Evolutionary conservation across 306 rosid species (phyloP).

Genomic region (Trifolium fragiferum): DNA sequence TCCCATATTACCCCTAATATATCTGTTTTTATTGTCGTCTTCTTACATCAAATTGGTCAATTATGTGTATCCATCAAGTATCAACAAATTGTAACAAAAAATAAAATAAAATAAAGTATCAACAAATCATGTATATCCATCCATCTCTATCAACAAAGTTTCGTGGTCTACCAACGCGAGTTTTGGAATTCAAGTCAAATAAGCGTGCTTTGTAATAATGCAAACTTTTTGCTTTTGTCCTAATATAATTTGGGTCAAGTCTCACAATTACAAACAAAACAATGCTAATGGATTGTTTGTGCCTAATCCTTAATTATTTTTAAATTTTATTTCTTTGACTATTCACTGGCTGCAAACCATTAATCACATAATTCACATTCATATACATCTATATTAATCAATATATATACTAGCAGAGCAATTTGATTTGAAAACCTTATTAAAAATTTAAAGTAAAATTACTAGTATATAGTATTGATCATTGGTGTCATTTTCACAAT

Average conservation of each 20-base stretch:
- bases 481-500: not conserved
- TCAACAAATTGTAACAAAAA: no score
- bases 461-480: not conserved
- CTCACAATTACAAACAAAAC: not conserved
- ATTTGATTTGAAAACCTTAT: not conserved
- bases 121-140: not conserved
- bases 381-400: not conserved
- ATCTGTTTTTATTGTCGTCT: constrained; percentile 20
- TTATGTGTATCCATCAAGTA: not conserved
- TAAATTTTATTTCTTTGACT: not conserved
- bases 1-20: constrained; percentile 2
- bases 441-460: no score
- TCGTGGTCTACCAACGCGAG: constrained; percentile 33
- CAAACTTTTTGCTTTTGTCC: constrained; percentile 17
- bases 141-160: constrained; percentile 25
- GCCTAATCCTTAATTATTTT: not conserved
- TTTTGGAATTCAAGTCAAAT: constrained; percentile 38
- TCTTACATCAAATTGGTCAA: not conserved
- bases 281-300: not conserved
- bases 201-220: constrained; percentile 38
- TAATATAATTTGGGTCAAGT: not conserved
- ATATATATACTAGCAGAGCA: not conserved
- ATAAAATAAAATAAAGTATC: no score
- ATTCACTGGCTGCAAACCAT: not conserved
- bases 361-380: not conserved